Conservation (phyloP, 768 basidiomycete species). For the Ramaria sp. region DNA sequence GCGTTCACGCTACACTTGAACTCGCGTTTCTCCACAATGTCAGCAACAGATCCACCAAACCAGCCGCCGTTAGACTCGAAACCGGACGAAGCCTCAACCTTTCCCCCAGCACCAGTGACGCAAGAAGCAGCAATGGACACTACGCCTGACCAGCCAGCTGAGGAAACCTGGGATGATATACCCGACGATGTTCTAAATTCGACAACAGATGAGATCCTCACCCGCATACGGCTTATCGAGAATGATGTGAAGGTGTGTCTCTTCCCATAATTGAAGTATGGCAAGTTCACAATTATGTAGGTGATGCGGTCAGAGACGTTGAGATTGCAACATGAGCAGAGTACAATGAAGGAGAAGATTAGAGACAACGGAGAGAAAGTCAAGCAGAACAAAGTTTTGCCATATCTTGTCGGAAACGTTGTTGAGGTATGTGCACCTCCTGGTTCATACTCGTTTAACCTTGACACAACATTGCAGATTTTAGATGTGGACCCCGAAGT, state of each 20-base stretch:
- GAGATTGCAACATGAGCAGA: constrained; percentile 88
- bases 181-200: constrained; percentile 77
- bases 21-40: background rate
- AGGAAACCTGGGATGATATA: constrained; percentile 86
- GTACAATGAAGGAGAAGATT: constrained; percentile 96
- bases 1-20: background rate
- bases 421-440: constrained; percentile 64
- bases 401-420: constrained; percentile 95
- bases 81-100: background rate
- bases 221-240: constrained; percentile 86
- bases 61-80: constrained; percentile 1
- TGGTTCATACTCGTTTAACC: background rate
- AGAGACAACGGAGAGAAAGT: constrained; percentile 97
- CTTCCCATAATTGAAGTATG: background rate
- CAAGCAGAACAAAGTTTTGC: constrained; percentile 97
- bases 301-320: constrained; percentile 95
- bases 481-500: constrained; percentile 88
- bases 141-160: constrained; percentile 54
- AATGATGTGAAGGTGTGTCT: constrained; percentile 83
- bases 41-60: constrained; percentile 6
- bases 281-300: constrained; percentile 28
- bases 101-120: background rate
- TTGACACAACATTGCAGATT: constrained; percentile 43
- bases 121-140: constrained; percentile 50
- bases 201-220: constrained; percentile 77